Conservation (phyloP, 2,329 filamentous ascomycete genomes). For the Metarhizium anisopliae region DNA sequence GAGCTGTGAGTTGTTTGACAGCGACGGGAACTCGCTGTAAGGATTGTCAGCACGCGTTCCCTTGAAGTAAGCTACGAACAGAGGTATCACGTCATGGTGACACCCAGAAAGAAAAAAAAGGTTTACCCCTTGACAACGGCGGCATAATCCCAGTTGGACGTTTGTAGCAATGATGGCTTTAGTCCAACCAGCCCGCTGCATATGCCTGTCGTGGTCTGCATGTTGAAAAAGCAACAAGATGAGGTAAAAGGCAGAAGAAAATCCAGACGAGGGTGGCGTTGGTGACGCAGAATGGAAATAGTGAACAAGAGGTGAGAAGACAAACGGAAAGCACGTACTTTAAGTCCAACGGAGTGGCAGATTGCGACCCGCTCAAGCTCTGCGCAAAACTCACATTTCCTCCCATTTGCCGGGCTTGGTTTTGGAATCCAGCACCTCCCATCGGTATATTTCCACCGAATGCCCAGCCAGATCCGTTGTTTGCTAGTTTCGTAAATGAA, state of each 20-base stretch:
- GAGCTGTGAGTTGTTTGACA: constrained; percentile 52
- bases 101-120: constrained; percentile 1
- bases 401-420: constrained; percentile 43
- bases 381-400: constrained; percentile 58
- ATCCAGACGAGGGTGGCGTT: background rate
- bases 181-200: constrained; percentile 7
- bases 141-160: constrained; percentile 16
- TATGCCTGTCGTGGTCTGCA: background rate
- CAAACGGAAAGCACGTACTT: constrained; percentile 44
- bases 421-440: constrained; percentile 45
- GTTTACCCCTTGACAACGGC: constrained; percentile 23
- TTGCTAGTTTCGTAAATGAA: constrained; percentile 26
- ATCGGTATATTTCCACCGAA: constrained; percentile 55
- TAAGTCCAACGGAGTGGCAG: constrained; percentile 51
- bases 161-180: constrained; percentile 3
- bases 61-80: background rate
- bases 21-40: constrained; percentile 54
- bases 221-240: background rate
- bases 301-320: constrained; percentile 3
- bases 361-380: constrained; percentile 54
- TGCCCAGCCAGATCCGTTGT: constrained; percentile 49
- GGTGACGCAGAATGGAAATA: background rate
- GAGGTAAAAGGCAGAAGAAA: background rate
- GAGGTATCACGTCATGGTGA: background rate
- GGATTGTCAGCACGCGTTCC: background rate